Conservation (phyloP, 2,329 filamentous ascomycete species). For the Biscogniauxia mediterranea region DNA sequence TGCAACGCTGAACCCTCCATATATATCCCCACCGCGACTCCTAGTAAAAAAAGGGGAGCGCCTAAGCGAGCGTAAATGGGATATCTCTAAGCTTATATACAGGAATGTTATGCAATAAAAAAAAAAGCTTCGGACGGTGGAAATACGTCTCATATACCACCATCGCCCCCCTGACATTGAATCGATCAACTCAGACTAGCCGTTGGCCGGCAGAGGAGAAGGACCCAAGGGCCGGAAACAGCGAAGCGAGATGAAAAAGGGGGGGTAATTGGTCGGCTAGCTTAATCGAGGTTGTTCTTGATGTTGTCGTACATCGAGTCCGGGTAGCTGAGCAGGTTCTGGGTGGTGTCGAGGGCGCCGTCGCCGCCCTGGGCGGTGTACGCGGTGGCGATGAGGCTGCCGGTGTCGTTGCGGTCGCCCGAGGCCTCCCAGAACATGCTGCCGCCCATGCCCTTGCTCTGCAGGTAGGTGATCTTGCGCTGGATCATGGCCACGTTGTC, state of each 20-base stretch:
- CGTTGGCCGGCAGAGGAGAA: background rate
- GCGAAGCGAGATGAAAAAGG: too few species aligned
- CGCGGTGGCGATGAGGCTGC: conserved; percentile 55
- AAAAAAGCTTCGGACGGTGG: conserved; percentile 3
- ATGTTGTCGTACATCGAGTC: conserved; percentile 31
- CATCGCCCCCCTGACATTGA: background rate
- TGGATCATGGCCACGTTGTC: conserved; percentile 60
- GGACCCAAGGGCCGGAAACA: too few species aligned
- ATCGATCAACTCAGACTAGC: background rate
- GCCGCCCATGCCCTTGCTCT: conserved; percentile 62
- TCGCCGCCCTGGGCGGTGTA: conserved; percentile 27
- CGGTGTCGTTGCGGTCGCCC: conserved; percentile 58
- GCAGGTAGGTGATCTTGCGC: conserved; percentile 66
- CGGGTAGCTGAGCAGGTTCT: conserved; percentile 31
- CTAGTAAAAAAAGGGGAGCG: background rate
- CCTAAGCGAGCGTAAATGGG: conserved; percentile 1
- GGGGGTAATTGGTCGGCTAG: too few species aligned
- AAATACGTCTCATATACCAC: background rate
- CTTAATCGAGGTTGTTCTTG: conserved; percentile 25
- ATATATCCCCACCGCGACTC: background rate
- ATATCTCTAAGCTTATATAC: conserved; percentile 4
- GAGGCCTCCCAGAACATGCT: conserved; percentile 87
- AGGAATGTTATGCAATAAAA: conserved; percentile 1
- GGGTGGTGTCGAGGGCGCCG: conserved; percentile 20
- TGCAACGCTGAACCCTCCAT: background rate